phyloP scores from a whole-genome alignment of 2,329 filamentous ascomycete genomes.

The Aspergillus tamarii region DNA sequence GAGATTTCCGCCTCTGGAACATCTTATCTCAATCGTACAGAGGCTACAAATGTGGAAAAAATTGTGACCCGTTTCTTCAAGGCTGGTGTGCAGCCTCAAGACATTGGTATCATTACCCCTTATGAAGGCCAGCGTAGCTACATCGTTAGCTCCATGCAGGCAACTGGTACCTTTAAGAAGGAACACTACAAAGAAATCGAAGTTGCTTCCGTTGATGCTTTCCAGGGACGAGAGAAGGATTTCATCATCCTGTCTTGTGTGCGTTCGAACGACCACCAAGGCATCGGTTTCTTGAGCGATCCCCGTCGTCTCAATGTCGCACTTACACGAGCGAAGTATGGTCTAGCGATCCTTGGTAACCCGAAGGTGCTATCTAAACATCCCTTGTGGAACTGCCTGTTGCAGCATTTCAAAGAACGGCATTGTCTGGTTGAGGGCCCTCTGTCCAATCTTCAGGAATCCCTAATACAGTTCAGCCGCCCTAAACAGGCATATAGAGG shows the following conservation, averaged over 20 bases:
- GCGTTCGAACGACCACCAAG: conserved; percentile 97
- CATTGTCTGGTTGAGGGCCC: conserved; percentile 96
- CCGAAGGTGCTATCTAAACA: conserved; percentile 98
- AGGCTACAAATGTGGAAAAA: conserved; percentile 97
- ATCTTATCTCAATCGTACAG: conserved; percentile 95
- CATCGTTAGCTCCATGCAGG: conserved; percentile 99
- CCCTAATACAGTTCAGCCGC: conserved; percentile 89
- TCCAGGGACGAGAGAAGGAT: conserved; percentile 98
- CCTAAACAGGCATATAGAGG: conserved; percentile 90
- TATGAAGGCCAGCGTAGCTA: conserved; percentile 99
- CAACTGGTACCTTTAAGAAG: conserved; percentile 95
- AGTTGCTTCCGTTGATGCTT: conserved; percentile 96
- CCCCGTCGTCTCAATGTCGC: conserved; percentile 96
- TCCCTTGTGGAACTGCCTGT: conserved; percentile 92
- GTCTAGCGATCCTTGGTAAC: conserved; percentile 93
- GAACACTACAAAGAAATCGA: conserved; percentile 98
- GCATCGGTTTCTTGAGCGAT: conserved; percentile 97
- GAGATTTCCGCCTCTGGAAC: conserved; percentile 98
- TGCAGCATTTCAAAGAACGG: conserved; percentile 94
- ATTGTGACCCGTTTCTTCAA: conserved; percentile 99
- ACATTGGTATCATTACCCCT: conserved; percentile 97
- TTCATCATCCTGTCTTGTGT: conserved; percentile 98
- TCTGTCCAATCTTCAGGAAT: conserved; percentile 92
- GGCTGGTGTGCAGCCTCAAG: conserved; percentile 88
- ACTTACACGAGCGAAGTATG: conserved; percentile 94